Percentiles rank a stretch among this genome's conserved stretches.
Evolutionary conservation across 306 rosid species (phyloP).

Genomic region (Gastrolobium villosum): DNA sequence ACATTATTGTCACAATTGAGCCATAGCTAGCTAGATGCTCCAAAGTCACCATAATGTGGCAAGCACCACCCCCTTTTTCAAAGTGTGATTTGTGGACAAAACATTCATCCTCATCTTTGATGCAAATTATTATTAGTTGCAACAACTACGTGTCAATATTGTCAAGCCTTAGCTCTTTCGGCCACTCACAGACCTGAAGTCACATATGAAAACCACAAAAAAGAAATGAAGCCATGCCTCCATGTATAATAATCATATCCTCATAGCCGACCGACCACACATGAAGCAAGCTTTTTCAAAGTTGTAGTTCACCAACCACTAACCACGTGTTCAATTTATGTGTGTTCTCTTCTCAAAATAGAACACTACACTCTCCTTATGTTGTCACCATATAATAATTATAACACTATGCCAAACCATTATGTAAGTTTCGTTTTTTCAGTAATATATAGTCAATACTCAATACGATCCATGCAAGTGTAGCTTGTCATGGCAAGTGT

Average conservation of each 20-base stretch:
- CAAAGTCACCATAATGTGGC: conserved; percentile 4
- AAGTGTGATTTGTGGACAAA: conserved; percentile 57
- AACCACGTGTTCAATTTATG: conserved; percentile 52
- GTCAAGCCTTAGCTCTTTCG: conserved; percentile 25
- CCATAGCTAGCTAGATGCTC: not conserved
- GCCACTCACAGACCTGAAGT: conserved; percentile 35
- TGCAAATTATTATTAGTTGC: conserved; percentile 41
- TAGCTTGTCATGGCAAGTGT: conserved; percentile 47
- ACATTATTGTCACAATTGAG: not conserved
- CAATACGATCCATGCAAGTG: conserved; percentile 19
- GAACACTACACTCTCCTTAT: conserved; percentile 35
- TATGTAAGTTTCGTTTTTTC: conserved; percentile 37
- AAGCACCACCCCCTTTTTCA: not conserved
- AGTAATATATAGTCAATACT: not conserved
- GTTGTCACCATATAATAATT: conserved; percentile 26
- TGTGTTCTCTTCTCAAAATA: conserved; percentile 37
- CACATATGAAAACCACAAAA: conserved; percentile 44
- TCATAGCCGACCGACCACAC: conserved; percentile 79
- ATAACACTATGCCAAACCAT: conserved; percentile 23
- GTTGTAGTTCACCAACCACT: conserved; percentile 79
- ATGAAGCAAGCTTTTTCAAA: conserved; percentile 61
- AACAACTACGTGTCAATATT: conserved; percentile 54
- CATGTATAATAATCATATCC: conserved; percentile 30
- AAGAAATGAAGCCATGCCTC: conserved; percentile 47
- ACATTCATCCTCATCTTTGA: conserved; percentile 6